These are phyloP conservation scores for Albophoma yamanashiensis DNA, from an alignment of 2,329 filamentous ascomycete genomes.

Conservation along the genomic window DNA sequence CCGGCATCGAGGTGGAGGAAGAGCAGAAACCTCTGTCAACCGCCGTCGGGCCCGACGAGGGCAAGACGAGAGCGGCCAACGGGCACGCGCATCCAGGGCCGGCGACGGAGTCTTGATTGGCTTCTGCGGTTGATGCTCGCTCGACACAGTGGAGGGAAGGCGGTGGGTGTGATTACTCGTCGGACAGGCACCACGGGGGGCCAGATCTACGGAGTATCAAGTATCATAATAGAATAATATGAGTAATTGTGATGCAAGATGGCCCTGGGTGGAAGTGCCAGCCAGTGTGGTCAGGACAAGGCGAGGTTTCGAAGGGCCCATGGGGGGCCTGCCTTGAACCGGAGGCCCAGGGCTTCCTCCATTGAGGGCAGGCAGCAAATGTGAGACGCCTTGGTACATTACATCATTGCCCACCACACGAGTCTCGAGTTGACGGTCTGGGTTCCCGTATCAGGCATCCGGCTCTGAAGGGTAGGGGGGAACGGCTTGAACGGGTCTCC, in stretches of 20 bases:
- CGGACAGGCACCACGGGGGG: background rate
- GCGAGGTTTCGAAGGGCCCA: background rate
- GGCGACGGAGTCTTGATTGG: background rate
- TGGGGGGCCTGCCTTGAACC: too few relatives aligned
- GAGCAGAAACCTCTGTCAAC: background rate
- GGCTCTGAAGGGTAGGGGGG: too few relatives aligned
- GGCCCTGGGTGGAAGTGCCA: background rate
- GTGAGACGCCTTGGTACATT: too few relatives aligned
- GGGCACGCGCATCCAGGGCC: background rate
- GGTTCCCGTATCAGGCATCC: too few relatives aligned
- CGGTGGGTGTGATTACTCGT: background rate
- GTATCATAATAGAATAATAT: background rate
- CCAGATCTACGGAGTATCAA: background rate
- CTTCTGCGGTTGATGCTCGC: background rate
- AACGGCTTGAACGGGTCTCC: too few relatives aligned
- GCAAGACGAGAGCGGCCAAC: background rate
- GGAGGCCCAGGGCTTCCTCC: background rate
- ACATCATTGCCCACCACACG: background rate
- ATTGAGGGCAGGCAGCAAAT: background rate
- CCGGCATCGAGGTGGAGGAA: constrained; percentile 63
- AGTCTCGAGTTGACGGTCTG: background rate
- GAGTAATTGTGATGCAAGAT: background rate
- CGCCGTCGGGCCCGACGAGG: background rate
- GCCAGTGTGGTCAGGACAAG: background rate
- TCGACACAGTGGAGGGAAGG: background rate